Base-by-base conservation (phyloP, 352 stramenopile genomes). In the Phytopythium boreale region DNA sequence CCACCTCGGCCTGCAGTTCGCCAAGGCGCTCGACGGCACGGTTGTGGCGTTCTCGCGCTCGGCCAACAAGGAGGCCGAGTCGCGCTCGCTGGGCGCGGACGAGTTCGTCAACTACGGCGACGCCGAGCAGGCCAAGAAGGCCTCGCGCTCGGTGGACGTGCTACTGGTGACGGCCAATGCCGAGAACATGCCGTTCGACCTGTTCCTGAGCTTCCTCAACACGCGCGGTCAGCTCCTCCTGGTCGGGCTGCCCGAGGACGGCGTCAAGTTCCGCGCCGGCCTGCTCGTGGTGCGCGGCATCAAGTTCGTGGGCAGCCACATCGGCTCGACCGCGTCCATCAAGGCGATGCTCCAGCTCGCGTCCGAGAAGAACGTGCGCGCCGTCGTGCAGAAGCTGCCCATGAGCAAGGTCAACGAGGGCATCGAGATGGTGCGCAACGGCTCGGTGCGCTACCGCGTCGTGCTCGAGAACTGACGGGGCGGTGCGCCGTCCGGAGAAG, bases 301-400 rank as follows among this genome's bases (percentile, higher is more conserved):
- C 31, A 76, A 67, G 24, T 63, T 95, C 55, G 65, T 75, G 8
- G 89, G 88, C 41, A 84, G 63, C 57, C 57, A 80, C 27, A 81
- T 95, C 66, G 86, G 87, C 39, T 70, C 74, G 47, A 77, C 87
- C 34, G 43, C 27, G 8, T 76, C 88, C 47, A 94, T 87, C 47
- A 80, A 92, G 69, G 77, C 87, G 36, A 91, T 96, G 81, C 68
- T 95, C 0, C 61, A 88, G 31, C 84, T 96, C 58, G 94, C 84
- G 60, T 75, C 69, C 36, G 68, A 80, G 46, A 81, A 91, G 53
- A 77, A 87, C 19, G 82, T 93, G 46, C 67, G 68, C 24, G 57
- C 75, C 4, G 53, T 82, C 19, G 76, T 84, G 43, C 64, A 87
- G 66, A 79, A 79, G 55, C 49, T 86, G 41, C 71, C 75, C 1